Base-by-base conservation (phyloP, 305 asterid genomes). In the Andrographis paniculata region DNA sequence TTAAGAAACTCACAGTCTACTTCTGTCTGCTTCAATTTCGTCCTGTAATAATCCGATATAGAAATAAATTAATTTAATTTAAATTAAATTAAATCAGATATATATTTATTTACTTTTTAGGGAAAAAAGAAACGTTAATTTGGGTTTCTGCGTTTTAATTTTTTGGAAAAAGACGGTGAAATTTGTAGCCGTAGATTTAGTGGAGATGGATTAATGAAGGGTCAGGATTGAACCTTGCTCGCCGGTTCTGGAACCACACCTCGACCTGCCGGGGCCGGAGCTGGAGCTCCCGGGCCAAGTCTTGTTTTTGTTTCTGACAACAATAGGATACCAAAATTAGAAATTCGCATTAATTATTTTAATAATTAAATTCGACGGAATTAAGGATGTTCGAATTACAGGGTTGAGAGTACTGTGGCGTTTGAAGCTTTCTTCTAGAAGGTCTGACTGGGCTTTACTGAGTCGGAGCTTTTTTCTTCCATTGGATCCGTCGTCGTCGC, bases 171-270 rank as follows among this genome's bases (percentile, higher is more conserved):
- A 4, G 8, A 24, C 30, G 30, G 8, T 24, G 6, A 4, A 8
- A 24, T 24, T n/a, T n/a, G n/a, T n/a, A 4, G 8, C 30, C 30
- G 30, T 4, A 24, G 8, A 3, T 24, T 24, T 8, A 4, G 30
- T 37, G 42, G 6, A 37, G 1, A 5, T 13, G 14, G 42, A 37
- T 14, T 9, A 2, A 2, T 13, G 4, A 37, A 14, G 44, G 18
- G 4, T 31, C n/a, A 37, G 36, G 46, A 46, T 24, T 10, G 11
- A 0, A 88, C 97, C 97, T 89, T 65, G 97, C 97, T 67, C 97
- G 69, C 52, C 95, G 72, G 57, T 89, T 89, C 72, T 89, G 97
- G 50, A 89, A 89, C 97, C 97, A 89, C 22, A 89, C 97, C 69
- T 89, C 97, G 33, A 89, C 97, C 41, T 89, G 97, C 20, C 97